phyloP scores from a whole-genome alignment of 345 rosid genomes.

The Psidium friedrichsthalianum region DNA sequence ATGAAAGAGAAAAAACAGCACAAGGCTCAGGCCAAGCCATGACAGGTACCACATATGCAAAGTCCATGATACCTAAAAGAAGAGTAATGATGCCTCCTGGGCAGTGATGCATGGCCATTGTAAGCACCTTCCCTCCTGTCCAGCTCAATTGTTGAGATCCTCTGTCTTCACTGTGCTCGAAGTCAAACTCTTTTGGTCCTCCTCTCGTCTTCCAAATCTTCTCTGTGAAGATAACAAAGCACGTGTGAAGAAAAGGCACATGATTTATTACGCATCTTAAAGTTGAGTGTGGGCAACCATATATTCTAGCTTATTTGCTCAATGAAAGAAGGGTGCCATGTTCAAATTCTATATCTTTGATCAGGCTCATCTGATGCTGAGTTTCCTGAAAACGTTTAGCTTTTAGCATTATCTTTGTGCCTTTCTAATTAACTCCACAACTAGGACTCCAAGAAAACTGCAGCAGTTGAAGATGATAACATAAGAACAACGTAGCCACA shows the following conservation, averaged over 20 bases:
- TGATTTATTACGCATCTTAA: neutral
- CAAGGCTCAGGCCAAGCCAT: too few relatives aligned
- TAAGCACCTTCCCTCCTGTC: neutral
- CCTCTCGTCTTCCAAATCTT: constrained; percentile 6
- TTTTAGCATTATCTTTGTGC: neutral
- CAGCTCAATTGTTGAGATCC: neutral
- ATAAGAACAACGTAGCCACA: neutral
- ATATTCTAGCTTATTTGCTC: neutral
- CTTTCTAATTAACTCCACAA: neutral
- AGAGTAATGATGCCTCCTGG: neutral
- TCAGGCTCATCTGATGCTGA: neutral
- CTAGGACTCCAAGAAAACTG: neutral
- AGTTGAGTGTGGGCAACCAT: neutral
- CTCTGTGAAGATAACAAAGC: neutral
- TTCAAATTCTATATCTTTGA: neutral
- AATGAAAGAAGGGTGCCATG: neutral
- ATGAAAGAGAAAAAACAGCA: too few relatives aligned
- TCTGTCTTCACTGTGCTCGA: neutral
- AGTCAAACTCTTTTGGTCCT: constrained; percentile 15
- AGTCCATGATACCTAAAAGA: too few relatives aligned
- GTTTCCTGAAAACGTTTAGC: neutral
- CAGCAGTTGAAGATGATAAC: neutral
- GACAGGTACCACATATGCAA: too few relatives aligned
- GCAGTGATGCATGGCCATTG: neutral
- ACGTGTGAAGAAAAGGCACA: neutral